These are phyloP conservation scores for Hymenoscyphus repandus DNA, from an alignment of 2,329 filamentous ascomycete species.

Conservation along the genomic window DNA sequence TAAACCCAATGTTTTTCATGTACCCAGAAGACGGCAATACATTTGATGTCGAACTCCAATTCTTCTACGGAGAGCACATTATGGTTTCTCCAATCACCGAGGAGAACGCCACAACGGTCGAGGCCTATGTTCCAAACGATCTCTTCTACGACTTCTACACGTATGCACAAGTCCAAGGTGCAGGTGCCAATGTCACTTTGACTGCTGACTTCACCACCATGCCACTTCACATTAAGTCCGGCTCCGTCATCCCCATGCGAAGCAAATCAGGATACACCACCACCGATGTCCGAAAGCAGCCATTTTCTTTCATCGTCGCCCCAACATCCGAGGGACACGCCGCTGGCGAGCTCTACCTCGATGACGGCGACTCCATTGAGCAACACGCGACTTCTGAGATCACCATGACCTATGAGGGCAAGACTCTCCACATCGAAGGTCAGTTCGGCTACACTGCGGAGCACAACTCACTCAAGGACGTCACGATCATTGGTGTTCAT, in stretches of 20 bases:
- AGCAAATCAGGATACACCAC: slow-evolving; percentile 56
- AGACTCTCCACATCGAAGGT: neutral
- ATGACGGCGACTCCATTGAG: slow-evolving; percentile 66
- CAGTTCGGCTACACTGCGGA: neutral
- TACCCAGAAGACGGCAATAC: slow-evolving; percentile 51
- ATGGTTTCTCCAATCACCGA: slow-evolving; percentile 45
- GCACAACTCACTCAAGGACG: neutral
- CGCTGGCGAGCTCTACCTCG: slow-evolving; percentile 64
- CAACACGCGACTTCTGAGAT: slow-evolving; percentile 46
- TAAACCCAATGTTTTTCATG: slow-evolving; percentile 67
- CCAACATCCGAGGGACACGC: slow-evolving; percentile 58
- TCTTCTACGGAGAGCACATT: slow-evolving; percentile 44
- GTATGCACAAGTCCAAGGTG: slow-evolving; percentile 38
- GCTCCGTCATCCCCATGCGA: slow-evolving; percentile 59
- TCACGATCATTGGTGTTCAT: neutral
- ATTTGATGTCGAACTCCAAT: slow-evolving; percentile 44
- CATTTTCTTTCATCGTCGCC: slow-evolving; percentile 69
- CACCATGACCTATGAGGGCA: neutral
- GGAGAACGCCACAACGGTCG: slow-evolving; percentile 39
- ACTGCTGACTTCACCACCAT: slow-evolving; percentile 44
- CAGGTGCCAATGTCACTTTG: slow-evolving; percentile 36
- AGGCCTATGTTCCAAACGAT: slow-evolving; percentile 45
- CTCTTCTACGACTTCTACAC: slow-evolving; percentile 49
- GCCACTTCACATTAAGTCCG: slow-evolving; percentile 63
- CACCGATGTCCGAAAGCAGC: slow-evolving; percentile 53